phyloP scores from a whole-genome alignment of 768 basidiomycete genomes.

The Exidia glandulosa region DNA sequence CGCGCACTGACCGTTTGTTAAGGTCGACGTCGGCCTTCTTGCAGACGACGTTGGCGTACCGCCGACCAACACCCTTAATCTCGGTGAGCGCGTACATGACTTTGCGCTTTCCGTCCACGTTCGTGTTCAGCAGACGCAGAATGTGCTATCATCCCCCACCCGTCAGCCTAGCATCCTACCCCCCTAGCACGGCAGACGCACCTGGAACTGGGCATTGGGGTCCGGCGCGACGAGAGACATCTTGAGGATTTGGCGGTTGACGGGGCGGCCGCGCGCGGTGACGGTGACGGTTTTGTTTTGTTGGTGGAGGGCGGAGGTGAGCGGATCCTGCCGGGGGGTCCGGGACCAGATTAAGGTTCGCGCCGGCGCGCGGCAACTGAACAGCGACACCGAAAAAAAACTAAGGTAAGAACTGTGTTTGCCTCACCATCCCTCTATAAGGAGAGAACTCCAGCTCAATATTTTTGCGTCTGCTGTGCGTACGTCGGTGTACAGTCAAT shows the following conservation, averaged over 20 bases:
- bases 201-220: slow-evolving; percentile 91
- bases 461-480: too few relatives aligned
- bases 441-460: too few relatives aligned
- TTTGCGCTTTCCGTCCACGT: slow-evolving; percentile 99
- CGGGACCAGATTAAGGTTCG: too few relatives aligned
- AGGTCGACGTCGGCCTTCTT: slow-evolving; percentile 99
- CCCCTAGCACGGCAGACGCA: slow-evolving; percentile 19
- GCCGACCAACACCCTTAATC: slow-evolving; percentile 99
- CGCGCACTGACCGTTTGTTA: slow-evolving; percentile 91
- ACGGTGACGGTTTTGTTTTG: neutral
- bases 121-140: slow-evolving; percentile 97
- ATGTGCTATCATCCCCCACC: slow-evolving; percentile 74
- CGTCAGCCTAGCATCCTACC: slow-evolving; percentile 30
- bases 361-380: too few relatives aligned
- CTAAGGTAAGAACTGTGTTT: too few relatives aligned
- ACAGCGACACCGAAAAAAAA: too few relatives aligned
- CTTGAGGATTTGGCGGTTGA: neutral
- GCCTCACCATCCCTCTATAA: too few relatives aligned
- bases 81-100: slow-evolving; percentile 99
- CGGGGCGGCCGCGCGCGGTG: neutral
- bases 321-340: too few relatives aligned
- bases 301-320: too few relatives aligned
- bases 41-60: slow-evolving; percentile 98
- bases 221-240: slow-evolving; percentile 97
- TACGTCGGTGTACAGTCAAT: too few relatives aligned